Evolutionary conservation across 352 stramenopile species (phyloP).

Genomic region (Phytopythium litorale): DNA sequence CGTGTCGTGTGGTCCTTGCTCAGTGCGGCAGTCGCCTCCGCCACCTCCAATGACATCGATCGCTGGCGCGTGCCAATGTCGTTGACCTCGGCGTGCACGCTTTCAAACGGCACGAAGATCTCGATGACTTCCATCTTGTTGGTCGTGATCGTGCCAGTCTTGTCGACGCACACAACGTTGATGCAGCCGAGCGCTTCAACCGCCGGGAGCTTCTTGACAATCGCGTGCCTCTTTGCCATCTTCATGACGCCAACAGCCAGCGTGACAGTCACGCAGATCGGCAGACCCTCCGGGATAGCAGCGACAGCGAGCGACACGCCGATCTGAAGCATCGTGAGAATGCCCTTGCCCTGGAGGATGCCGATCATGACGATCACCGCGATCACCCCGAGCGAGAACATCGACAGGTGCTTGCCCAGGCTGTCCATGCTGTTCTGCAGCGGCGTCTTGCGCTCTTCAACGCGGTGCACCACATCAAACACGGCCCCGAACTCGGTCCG

Average conservation of each 20-base stretch:
- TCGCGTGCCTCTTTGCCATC: slow-evolving; percentile 83
- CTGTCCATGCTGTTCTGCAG: slow-evolving; percentile 96
- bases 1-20: background rate
- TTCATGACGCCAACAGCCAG: slow-evolving; percentile 82
- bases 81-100: slow-evolving; percentile 62
- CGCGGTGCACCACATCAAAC: slow-evolving; percentile 91
- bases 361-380: slow-evolving; percentile 92
- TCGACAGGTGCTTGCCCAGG: slow-evolving; percentile 93
- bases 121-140: slow-evolving; percentile 87
- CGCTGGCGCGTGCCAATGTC: slow-evolving; percentile 35
- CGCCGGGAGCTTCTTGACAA: slow-evolving; percentile 87
- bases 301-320: slow-evolving; percentile 87
- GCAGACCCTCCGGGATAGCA: slow-evolving; percentile 75
- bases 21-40: slow-evolving; percentile 9
- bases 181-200: slow-evolving; percentile 88
- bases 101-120: slow-evolving; percentile 79
- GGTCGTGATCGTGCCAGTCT: slow-evolving; percentile 94
- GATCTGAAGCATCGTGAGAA: slow-evolving; percentile 96
- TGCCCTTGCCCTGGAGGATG: slow-evolving; percentile 87
- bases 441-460: slow-evolving; percentile 93
- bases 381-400: slow-evolving; percentile 93
- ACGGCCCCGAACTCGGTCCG: slow-evolving; percentile 96
- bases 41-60: slow-evolving; percentile 2
- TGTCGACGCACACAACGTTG: slow-evolving; percentile 92
- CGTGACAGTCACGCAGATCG: slow-evolving; percentile 81